Evolutionary conservation across 495 filamentous ascomycete genomes (phyloP).

Genomic region (Talaromyces adpressus): DNA sequence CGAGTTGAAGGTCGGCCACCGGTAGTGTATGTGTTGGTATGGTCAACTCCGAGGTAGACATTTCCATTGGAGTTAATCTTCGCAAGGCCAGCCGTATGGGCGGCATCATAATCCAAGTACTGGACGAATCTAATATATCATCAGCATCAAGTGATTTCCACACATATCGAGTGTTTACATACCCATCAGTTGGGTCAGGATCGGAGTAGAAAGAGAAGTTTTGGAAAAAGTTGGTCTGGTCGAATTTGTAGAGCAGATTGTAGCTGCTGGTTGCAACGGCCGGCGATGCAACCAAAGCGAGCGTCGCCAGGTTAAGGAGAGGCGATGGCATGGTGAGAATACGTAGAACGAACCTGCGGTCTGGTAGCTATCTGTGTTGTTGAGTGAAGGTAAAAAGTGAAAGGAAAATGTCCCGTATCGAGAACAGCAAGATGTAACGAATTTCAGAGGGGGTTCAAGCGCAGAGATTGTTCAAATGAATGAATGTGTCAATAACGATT

Average conservation of each 20-base stretch:
- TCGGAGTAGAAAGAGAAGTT: conserved; percentile 42
- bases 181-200: conserved; percentile 64
- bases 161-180: neutral
- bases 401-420: neutral
- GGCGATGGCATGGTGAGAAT: conserved; percentile 10
- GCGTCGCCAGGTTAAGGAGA: conserved; percentile 1
- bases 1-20: conserved; percentile 63
- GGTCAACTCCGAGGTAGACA: conserved; percentile 48
- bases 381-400: neutral
- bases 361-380: neutral
- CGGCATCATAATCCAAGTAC: conserved; percentile 51
- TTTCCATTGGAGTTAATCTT: conserved; percentile 41
- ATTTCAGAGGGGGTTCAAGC: neutral
- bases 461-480: conserved; percentile 1
- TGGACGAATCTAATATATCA: conserved; percentile 36
- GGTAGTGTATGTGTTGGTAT: conserved; percentile 27
- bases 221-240: conserved; percentile 42
- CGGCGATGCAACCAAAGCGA: conserved; percentile 1
- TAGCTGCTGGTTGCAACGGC: conserved; percentile 18
- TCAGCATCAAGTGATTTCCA: neutral
- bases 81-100: conserved; percentile 50
- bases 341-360: conserved; percentile 1
- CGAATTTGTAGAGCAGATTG: conserved; percentile 36
- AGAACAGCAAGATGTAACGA: neutral
- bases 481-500: conserved; percentile 6